Evolutionary conservation across 202 grass and related monocot genomes (phyloP).

Genomic region (Zoysia matrella): DNA sequence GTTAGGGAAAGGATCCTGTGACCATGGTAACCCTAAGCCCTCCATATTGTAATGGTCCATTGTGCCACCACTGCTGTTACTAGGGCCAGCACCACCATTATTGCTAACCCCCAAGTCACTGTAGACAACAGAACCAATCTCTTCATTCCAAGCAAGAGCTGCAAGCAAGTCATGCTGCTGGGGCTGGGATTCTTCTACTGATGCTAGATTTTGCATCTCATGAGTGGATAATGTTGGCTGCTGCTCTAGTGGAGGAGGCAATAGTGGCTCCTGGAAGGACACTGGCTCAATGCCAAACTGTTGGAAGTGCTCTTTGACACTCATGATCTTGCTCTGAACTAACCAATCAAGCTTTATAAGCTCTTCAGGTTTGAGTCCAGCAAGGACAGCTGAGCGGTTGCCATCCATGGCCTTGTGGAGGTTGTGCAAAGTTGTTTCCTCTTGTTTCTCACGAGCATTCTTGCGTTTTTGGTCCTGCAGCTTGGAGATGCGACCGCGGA

Average conservation of each 20-base stretch:
- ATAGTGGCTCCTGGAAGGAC: background rate
- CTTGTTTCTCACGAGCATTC: background rate
- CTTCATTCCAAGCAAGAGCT: background rate
- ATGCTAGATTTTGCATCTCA: background rate
- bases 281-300: background rate
- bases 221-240: background rate
- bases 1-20: background rate
- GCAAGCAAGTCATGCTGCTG: background rate
- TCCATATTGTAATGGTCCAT: background rate
- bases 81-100: background rate
- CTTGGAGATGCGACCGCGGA: constrained; percentile 25
- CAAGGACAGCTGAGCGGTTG: background rate
- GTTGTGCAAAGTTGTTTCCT: background rate
- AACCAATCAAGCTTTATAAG: background rate
- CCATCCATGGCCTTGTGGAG: constrained; percentile 29
- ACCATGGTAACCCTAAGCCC: background rate
- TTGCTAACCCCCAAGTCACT: background rate
- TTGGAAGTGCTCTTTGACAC: background rate
- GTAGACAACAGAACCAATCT: background rate
- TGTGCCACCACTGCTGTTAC: background rate
- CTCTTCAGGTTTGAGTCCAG: background rate
- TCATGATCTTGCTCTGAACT: constrained; percentile 30
- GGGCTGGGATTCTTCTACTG: background rate
- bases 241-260: background rate
- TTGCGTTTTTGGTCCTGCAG: constrained; percentile 6